Conservation (phyloP, 2,329 filamentous ascomycete genomes). For the Periconia macrospinosa region DNA sequence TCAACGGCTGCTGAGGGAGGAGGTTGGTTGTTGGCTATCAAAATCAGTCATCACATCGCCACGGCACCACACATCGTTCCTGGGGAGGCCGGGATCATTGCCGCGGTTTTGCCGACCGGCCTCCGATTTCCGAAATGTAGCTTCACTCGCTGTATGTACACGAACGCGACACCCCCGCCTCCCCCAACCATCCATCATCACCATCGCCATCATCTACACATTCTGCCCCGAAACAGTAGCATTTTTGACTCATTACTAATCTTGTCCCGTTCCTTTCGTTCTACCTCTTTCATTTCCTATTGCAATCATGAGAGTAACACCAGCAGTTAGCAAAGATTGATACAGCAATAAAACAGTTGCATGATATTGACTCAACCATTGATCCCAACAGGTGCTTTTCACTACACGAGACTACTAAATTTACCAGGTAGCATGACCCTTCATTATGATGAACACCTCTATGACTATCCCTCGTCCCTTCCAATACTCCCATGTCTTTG, state of each 20-base stretch:
- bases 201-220: background rate
- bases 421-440: background rate
- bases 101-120: slow-evolving; percentile 1
- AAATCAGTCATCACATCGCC: background rate
- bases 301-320: background rate
- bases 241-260: too few relatives aligned
- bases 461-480: background rate
- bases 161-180: background rate
- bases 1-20: slow-evolving; percentile 12
- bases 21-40: slow-evolving; percentile 5
- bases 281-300: too few relatives aligned
- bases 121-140: slow-evolving; percentile 6
- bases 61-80: background rate
- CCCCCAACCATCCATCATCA: too few relatives aligned
- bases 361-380: background rate
- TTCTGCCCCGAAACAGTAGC: too few relatives aligned
- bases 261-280: too few relatives aligned
- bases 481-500: slow-evolving; percentile 6
- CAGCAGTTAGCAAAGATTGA: background rate
- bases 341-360: background rate
- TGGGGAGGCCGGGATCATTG: slow-evolving; percentile 12
- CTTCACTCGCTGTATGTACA: slow-evolving; percentile 1
- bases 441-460: too few relatives aligned
- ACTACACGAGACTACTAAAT: background rate
- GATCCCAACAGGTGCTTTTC: background rate